Evolutionary conservation across 345 rosid species (phyloP).

Genomic region (Eucalyptus rudis): DNA sequence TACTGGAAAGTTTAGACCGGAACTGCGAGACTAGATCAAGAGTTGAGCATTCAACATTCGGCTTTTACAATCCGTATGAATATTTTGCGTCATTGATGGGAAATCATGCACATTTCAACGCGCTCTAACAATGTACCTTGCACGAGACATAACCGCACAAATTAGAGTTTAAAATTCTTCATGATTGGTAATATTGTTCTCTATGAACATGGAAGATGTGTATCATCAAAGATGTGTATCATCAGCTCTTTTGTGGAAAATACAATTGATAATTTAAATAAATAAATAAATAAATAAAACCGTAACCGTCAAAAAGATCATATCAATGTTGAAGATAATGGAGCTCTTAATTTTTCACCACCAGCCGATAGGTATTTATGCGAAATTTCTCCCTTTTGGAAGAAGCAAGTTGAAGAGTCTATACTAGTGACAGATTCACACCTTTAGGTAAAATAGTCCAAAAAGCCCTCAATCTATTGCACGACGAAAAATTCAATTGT

Average conservation of each 20-base stretch:
- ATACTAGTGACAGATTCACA: background rate
- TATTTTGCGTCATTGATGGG: background rate
- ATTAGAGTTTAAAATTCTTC: background rate
- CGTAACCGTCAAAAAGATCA: background rate
- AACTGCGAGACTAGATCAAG: background rate
- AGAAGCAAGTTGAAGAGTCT: background rate
- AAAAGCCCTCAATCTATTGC: background rate
- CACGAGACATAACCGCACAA: background rate
- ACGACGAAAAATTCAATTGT: too few relatives aligned
- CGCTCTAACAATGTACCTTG: background rate
- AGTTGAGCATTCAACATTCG: background rate
- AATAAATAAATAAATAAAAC: background rate
- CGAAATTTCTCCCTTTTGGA: background rate
- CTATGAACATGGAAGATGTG: background rate
- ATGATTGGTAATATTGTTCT: background rate
- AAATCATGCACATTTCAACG: background rate
- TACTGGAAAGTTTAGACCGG: background rate
- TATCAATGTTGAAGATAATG: background rate
- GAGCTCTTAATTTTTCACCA: background rate
- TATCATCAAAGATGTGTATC: too few relatives aligned
- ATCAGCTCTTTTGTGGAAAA: background rate
- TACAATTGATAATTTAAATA: background rate
- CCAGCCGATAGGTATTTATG: background rate
- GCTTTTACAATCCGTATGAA: background rate
- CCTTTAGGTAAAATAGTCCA: background rate